Evolutionary conservation across 352 stramenopile species (phyloP).

Genomic region (Phytophthora sojae): DNA sequence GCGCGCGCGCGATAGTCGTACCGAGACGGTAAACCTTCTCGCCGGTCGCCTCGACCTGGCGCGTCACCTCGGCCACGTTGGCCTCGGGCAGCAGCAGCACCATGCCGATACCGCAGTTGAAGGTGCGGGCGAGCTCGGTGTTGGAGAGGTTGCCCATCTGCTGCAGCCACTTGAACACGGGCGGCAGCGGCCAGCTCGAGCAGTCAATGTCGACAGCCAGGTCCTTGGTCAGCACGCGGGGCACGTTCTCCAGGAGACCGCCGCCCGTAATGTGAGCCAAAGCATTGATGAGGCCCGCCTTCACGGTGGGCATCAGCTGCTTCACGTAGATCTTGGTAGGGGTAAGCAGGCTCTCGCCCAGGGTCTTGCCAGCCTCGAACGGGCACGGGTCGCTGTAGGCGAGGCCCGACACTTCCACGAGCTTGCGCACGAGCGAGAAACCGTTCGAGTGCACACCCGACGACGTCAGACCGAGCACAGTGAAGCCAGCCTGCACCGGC

Average conservation of each 20-base stretch:
- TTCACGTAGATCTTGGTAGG: conserved; percentile 99
- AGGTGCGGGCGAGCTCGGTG: conserved; percentile 96
- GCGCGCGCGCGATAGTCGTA: conserved; percentile 64
- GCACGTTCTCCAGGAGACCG: conserved; percentile 98
- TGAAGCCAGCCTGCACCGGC: conserved; percentile 90
- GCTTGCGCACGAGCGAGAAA: conserved; percentile 98
- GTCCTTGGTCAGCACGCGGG: conserved; percentile 94
- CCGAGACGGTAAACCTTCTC: conserved; percentile 94
- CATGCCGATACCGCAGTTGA: conserved; percentile 99
- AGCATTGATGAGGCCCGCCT: conserved; percentile 88
- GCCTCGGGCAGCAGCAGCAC: conserved; percentile 94
- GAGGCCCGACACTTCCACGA: conserved; percentile 93
- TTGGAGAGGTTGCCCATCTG: conserved; percentile 93
- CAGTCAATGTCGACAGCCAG: conserved; percentile 95
- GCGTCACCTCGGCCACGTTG: conserved; percentile 90
- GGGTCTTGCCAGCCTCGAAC: conserved; percentile 81
- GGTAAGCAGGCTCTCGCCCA: conserved; percentile 95
- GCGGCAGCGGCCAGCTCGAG: conserved; percentile 89
- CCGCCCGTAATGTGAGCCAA: conserved; percentile 99
- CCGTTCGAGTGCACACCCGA: conserved; percentile 99
- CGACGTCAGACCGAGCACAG: conserved; percentile 95
- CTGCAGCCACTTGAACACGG: conserved; percentile 99
- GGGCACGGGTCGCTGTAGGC: conserved; percentile 80
- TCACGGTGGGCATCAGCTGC: conserved; percentile 82
- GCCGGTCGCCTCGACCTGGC: conserved; percentile 80